Base-by-base conservation (phyloP, 208 protist species). In the Tritrichomonas musculus region DNA sequence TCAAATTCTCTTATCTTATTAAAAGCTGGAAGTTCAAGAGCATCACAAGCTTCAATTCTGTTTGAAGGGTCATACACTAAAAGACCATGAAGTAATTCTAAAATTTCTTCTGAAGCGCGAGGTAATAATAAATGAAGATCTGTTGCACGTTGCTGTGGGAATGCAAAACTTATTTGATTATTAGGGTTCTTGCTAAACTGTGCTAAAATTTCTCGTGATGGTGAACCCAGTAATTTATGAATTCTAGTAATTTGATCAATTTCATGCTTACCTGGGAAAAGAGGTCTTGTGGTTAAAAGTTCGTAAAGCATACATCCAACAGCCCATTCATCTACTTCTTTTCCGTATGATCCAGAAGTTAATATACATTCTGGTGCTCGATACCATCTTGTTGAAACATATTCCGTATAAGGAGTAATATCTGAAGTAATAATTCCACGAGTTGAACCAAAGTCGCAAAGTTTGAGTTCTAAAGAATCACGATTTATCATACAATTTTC, bases 401-500 rank as follows among this genome's bases (percentile, higher is more conserved):
- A 98, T 64, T 98, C 96, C 4, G 97, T 98, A 93, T 95, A 97
- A 1, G 97, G 97, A 20, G 41, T 25, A 30, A 47, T 39, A 82
- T 82, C 41, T 22, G 94, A 94, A 4, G 96, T 96, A 13, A 95
- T 92, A 53, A 97, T 57, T 39, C 47, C 97, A 5, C 96, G 92
- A 20, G 97, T 97, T 20, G 98, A 95, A 33, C 97, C 97, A 94
- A 98, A 98, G 94, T 99, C 98, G 0, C 97, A 98, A 0, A 99
- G 94, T 95, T 99, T 99, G 13, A 98, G 92, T 65, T 96, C 93
- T 39, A 47, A 92, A 30, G 50, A 30, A 39, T 98, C 55, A 20
- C 55, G 80, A 30, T 93, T 94, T n/a, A 97, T 92, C 36, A 99
- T 96, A 22, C 99, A 95, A 95, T 99, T 99, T 95, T 99, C 98